A percentile compares a stretch with the other conserved stretches of the same genome.
These are phyloP conservation scores for Leptomonas pyrrhocoris DNA, from an alignment of 208 protist genomes.

Conservation along the genomic window DNA sequence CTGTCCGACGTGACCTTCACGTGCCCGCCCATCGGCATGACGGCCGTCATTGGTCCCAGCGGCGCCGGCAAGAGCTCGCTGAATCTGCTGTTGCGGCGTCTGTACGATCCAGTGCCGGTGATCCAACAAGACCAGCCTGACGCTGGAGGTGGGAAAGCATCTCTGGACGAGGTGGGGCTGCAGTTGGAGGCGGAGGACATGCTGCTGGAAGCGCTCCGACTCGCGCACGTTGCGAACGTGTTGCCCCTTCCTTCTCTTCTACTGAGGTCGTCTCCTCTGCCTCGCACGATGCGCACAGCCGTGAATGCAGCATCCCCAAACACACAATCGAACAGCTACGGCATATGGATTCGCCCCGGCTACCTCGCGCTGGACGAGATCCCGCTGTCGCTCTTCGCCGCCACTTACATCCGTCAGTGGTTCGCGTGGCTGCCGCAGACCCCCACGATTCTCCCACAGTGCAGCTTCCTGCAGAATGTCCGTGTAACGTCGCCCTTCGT, in stretches of 20 bases:
- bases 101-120: constrained; percentile 67
- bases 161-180: constrained; percentile 3
- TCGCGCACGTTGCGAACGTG: constrained; percentile 37
- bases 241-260: constrained; percentile 19
- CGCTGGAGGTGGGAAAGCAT: not conserved
- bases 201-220: constrained; percentile 29
- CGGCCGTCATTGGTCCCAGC: constrained; percentile 70
- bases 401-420: constrained; percentile 55
- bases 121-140: not conserved
- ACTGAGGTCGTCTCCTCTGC: not conserved
- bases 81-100: constrained; percentile 62
- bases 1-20: constrained; percentile 26
- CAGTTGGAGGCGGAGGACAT: constrained; percentile 14
- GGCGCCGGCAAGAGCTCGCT: constrained; percentile 87
- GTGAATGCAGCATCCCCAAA: no score
- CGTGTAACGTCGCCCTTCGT: constrained; percentile 29
- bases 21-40: constrained; percentile 47
- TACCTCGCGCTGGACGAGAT: constrained; percentile 51
- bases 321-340: not conserved
- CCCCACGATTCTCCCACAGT: constrained; percentile 34
- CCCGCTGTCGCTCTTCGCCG: constrained; percentile 58
- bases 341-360: constrained; percentile 11
- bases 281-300: not conserved
- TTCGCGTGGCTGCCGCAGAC: constrained; percentile 53
- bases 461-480: constrained; percentile 59